Evolutionary conservation across 1,284 basidiomycete genomes (phyloP), one percentile per base, ranked within the genome.

Genomic region (Ganoderma multipileum): DNA sequence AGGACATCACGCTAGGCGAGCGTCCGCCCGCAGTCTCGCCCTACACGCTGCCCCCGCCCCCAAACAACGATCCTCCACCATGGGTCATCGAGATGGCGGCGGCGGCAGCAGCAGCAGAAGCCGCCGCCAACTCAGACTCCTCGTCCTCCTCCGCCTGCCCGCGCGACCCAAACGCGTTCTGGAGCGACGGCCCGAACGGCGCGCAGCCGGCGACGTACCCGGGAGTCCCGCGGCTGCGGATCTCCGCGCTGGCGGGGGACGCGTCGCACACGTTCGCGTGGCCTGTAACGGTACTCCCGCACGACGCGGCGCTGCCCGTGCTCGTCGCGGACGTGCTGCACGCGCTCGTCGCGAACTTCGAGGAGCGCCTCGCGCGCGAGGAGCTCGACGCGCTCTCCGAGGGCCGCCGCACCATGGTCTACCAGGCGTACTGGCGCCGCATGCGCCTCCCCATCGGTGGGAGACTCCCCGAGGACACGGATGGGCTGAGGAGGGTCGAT

Each of bases 161-260:
- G 33, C 33, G 33, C 33, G 33, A 3, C 33, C 33, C 38, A 14
- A 39, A 39, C 38, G 38, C 63, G 41, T 77, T 80, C 42, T 71
- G 73, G 33, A 74, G 82, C 63, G 74, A 79, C 33, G 72, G 77
- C 2, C 76, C 82, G 1, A 85, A 89, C 74, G 79, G 81, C 59
- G 77, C 82, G 12, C 87, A 89, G 73, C 88, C 87, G 0, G 89
- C 88, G 18, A 89, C 89, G 6, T 85, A 79, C 75, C 89, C 89
- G 0, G 84, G 87, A 68, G 79, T 88, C 50, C 84, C 84, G 5
- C 81, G 84, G 64, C 82, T 90, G 81, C 82, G 82, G 68, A 84
- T 91, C 76, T 82, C 80, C 61, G 82, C 79, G 7, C 79, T 90
- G 28, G 85, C 84, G 28, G 85, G 86, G 59, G 86, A 87, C 69